These are phyloP conservation scores for Talaromyces sp. DNA, from an alignment of 2,329 filamentous ascomycete genomes.

Conservation along the genomic window DNA sequence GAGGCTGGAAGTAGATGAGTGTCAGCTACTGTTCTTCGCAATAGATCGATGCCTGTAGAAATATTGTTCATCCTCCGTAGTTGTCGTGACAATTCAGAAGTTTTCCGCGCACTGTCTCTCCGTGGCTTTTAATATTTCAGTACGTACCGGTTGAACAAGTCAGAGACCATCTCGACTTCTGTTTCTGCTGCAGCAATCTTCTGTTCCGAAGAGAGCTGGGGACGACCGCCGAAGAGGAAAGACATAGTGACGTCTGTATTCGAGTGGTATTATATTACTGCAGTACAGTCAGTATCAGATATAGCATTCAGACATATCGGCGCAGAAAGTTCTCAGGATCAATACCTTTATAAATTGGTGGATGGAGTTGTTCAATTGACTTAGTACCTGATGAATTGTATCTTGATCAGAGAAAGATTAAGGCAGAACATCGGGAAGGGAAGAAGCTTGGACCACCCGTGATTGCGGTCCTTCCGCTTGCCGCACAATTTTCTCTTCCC, in stretches of 20 bases:
- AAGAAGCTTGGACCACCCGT: slow-evolving; percentile 20
- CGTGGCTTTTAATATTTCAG: background rate
- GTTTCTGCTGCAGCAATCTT: slow-evolving; percentile 96
- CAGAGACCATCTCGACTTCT: slow-evolving; percentile 94
- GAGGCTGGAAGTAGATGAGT: slow-evolving; percentile 54
- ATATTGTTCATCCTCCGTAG: background rate
- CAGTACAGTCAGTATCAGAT: background rate
- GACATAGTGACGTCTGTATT: slow-evolving; percentile 52
- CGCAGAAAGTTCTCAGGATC: background rate
- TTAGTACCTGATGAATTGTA: background rate
- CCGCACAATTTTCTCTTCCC: slow-evolving; percentile 12
- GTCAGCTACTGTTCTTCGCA: background rate
- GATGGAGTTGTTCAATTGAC: background rate
- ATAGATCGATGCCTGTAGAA: background rate
- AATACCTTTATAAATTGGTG: slow-evolving; percentile 2
- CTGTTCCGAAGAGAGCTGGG: slow-evolving; percentile 89
- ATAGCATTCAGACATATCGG: background rate
- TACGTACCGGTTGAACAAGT: slow-evolving; percentile 92
- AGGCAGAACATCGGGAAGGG: background rate
- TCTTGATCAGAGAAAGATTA: background rate
- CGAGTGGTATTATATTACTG: background rate
- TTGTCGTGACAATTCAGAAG: background rate
- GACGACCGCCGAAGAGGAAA: slow-evolving; percentile 68
- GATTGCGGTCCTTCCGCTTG: slow-evolving; percentile 1
- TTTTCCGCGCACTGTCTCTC: background rate